Conservation (phyloP, 176 grass and related monocot genomes). For the Bonia amplexicaulis region DNA sequence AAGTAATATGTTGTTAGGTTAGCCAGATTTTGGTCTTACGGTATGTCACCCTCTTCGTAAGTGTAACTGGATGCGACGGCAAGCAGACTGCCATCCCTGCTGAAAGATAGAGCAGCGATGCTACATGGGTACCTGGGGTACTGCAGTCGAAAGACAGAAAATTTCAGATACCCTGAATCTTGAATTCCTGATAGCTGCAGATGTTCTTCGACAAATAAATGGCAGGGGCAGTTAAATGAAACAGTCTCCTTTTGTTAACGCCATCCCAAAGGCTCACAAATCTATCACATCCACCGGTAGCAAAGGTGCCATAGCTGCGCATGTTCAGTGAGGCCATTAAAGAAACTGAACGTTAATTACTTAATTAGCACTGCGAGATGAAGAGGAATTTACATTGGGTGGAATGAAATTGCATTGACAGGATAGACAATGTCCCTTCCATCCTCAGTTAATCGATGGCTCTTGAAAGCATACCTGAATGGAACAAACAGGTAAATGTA, state of each 20-base stretch:
- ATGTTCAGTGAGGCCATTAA: not conserved
- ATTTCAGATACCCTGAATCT: not conserved
- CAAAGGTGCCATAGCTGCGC: constrained; percentile 64
- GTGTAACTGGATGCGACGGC: constrained; percentile 75
- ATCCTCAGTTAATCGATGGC: constrained; percentile 53
- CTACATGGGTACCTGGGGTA: constrained; percentile 55
- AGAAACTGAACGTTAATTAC: not conserved
- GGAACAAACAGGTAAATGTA: not conserved
- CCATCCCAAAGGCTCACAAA: constrained; percentile 68
- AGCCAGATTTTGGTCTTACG: constrained; percentile 27
- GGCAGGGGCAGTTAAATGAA: constrained; percentile 29
- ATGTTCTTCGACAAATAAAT: not conserved
- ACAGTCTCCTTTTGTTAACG: constrained; percentile 49
- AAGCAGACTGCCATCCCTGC: constrained; percentile 49
- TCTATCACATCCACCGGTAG: constrained; percentile 67
- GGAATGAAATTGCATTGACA: constrained; percentile 70
- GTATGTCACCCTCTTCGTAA: constrained; percentile 44
- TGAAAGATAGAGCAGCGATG: constrained; percentile 65
- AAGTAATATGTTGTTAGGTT: not conserved
- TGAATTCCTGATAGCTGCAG: not conserved
- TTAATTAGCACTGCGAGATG: not conserved
- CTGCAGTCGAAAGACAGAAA: constrained; percentile 22
- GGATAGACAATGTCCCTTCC: constrained; percentile 49
- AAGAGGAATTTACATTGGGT: constrained; percentile 37
- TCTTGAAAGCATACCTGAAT: constrained; percentile 65